Evolutionary conservation across 2,329 filamentous ascomycete species (phyloP), one percentile per base, ranked within the genome.

Genomic region (Fusarium circinatum): DNA sequence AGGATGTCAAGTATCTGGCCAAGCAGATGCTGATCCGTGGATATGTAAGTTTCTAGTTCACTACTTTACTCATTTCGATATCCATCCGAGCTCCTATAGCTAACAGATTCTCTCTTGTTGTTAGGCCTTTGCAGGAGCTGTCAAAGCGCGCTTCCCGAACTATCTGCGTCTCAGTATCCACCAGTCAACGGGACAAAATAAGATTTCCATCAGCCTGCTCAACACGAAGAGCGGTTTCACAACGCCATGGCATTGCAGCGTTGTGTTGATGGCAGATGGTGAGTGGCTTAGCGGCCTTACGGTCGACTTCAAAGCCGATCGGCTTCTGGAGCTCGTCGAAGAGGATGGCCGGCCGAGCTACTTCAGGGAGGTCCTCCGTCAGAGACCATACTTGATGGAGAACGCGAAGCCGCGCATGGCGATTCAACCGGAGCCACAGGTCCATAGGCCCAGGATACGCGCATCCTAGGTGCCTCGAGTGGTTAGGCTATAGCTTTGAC

Each of bases 1-100:
- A 73, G 20, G 77, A 78, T 36, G 66, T 75, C 28, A 76, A 77
- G 38, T 79, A 75, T 56, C 56, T 81, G 6, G 79, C 79, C 12
- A 80, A 81, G 55, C 73, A 81, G 48, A 81, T 81, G 79, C 48
- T 81, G 3, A 73, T 76, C 13, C 75, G 79, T 24, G 79, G 80
- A 64, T 67, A 80, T 41, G 79, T 80, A 47, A 62, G 79, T 65
- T 11, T 14, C 14, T 8, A 8, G 22, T 20, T 8, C 4, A 12
- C 5, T 1, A 1, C 10, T 26, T 26, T 24, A 24, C 4, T 24
- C 24, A 24, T 24, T 24, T 32, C 3, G 1, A 6, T 9, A 17
- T 7, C 22, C 7, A 17, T 0, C 22, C 15, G 28, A 13, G 28
- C 9, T 11, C 8, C 8, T 3, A 13, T 18, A 0, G 11, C 47